Evolutionary conservation across 1,284 basidiomycete genomes (phyloP).

Genomic region (Melampsora larici-populina): DNA sequence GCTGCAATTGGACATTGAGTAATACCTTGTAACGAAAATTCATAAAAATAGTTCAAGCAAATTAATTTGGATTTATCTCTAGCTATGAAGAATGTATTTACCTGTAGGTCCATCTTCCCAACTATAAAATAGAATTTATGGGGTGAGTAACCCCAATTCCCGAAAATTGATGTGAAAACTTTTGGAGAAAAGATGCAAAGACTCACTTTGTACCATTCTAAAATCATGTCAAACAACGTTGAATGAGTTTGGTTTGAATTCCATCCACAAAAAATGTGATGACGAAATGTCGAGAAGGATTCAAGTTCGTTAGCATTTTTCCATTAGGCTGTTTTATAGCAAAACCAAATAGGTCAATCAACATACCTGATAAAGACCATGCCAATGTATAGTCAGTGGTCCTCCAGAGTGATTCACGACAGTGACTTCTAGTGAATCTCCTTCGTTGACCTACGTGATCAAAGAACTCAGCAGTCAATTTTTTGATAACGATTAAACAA

Average conservation of each 20-base stretch:
- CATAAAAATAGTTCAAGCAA: background rate
- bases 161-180: constrained; percentile 48
- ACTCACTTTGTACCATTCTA: constrained; percentile 22
- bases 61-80: background rate
- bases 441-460: constrained; percentile 8
- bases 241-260: background rate
- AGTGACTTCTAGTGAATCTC: constrained; percentile 57
- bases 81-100: constrained; percentile 25
- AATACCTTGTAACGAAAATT: constrained; percentile 45
- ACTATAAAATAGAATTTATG: constrained; percentile 1
- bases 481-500: too few relatives aligned
- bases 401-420: constrained; percentile 57
- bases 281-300: constrained; percentile 46
- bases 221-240: constrained; percentile 45
- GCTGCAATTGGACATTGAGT: constrained; percentile 61
- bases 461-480: background rate
- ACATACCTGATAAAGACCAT: constrained; percentile 56
- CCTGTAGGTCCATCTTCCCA: constrained; percentile 58
- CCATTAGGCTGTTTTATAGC: too few relatives aligned
- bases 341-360: constrained; percentile 38
- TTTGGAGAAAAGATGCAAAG: background rate
- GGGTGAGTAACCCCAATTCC: constrained; percentile 54
- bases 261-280: constrained; percentile 29
- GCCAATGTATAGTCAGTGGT: constrained; percentile 57
- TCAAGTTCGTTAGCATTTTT: background rate